Percentiles rank a stretch among this genome's conserved stretches.
Evolutionary conservation across 106 monocot genomes (phyloP).

Genomic region (Iris macrosiphon): DNA sequence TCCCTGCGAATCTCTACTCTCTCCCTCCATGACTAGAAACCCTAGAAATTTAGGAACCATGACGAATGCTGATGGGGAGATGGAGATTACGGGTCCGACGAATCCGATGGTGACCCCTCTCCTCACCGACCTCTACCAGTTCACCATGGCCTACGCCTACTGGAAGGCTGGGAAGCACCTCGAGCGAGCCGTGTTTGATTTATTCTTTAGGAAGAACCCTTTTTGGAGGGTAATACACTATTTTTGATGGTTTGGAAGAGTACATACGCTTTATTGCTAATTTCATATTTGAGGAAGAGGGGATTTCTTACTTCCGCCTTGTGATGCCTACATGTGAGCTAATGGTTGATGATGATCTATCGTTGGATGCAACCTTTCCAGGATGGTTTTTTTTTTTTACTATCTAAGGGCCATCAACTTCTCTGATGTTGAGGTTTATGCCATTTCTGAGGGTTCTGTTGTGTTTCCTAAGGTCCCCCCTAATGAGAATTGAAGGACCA

Average conservation of each 20-base stretch:
- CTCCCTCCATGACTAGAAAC: too few species aligned
- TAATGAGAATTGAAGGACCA: conserved; percentile 89
- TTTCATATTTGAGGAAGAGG: conserved; percentile 61
- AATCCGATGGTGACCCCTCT: conserved; percentile 78
- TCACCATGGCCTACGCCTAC: conserved; percentile 93
- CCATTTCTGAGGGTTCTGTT: conserved; percentile 64
- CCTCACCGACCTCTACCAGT: conserved; percentile 85
- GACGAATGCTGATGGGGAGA: neutral
- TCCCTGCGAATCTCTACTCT: too few species aligned
- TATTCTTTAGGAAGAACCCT: conserved; percentile 75
- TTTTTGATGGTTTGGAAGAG: conserved; percentile 88
- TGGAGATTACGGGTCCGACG: conserved; percentile 21
- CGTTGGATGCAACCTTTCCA: conserved; percentile 14
- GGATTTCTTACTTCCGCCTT: conserved; percentile 60
- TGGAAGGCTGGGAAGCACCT: conserved; percentile 92
- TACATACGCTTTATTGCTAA: conserved; percentile 84
- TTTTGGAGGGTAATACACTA: conserved; percentile 93
- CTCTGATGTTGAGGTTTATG: conserved; percentile 86
- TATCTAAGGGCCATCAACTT: conserved; percentile 77
- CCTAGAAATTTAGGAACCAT: too few species aligned
- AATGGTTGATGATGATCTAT: neutral
- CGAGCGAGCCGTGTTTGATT: conserved; percentile 74
- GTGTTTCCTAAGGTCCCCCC: conserved; percentile 71
- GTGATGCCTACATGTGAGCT: conserved; percentile 83
- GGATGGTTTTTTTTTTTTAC: conserved; percentile 86